These are phyloP conservation scores for Saccharomycopsis selenospora DNA, from an alignment of 805 yeast genomes.

Conservation along the genomic window DNA sequence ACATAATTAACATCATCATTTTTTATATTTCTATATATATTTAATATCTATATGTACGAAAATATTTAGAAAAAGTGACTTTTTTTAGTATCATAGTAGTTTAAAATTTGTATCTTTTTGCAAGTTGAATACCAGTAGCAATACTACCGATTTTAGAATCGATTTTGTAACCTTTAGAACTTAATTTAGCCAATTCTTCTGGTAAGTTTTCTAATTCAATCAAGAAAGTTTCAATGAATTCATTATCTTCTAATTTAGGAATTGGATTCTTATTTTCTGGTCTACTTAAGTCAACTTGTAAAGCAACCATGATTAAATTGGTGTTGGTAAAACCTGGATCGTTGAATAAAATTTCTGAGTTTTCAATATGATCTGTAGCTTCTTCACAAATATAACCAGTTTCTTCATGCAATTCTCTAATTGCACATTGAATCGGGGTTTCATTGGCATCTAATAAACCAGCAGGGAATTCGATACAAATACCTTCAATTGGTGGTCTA, in stretches of 20 bases:
- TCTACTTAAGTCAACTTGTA: conserved; percentile 63
- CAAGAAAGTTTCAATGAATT: conserved; percentile 83
- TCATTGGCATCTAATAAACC: conserved; percentile 88
- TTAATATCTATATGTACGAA: too few relatives aligned
- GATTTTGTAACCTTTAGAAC: conserved; percentile 59
- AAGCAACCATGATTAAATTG: conserved; percentile 70
- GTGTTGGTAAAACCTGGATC: conserved; percentile 93
- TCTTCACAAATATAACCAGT: conserved; percentile 81
- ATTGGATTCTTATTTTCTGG: conserved; percentile 61
- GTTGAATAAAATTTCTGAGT: conserved; percentile 48
- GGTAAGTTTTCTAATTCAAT: conserved; percentile 58
- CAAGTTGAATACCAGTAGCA: conserved; percentile 70
- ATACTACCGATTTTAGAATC: conserved; percentile 87
- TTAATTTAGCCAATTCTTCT: conserved; percentile 43
- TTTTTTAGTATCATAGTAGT: too few relatives aligned
- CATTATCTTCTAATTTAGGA: conserved; percentile 80
- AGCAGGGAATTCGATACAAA: conserved; percentile 91
- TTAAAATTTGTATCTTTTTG: conserved; percentile 25
- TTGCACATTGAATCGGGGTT: conserved; percentile 68
- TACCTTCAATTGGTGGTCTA: conserved; percentile 86
- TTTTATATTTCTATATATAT: too few relatives aligned
- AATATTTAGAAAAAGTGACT: too few relatives aligned
- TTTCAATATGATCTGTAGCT: conserved; percentile 27
- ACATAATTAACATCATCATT: too few relatives aligned
- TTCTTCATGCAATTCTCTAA: conserved; percentile 83